phyloP scores from a whole-genome alignment of 768 basidiomycete genomes.

The Pholiota microspora region DNA sequence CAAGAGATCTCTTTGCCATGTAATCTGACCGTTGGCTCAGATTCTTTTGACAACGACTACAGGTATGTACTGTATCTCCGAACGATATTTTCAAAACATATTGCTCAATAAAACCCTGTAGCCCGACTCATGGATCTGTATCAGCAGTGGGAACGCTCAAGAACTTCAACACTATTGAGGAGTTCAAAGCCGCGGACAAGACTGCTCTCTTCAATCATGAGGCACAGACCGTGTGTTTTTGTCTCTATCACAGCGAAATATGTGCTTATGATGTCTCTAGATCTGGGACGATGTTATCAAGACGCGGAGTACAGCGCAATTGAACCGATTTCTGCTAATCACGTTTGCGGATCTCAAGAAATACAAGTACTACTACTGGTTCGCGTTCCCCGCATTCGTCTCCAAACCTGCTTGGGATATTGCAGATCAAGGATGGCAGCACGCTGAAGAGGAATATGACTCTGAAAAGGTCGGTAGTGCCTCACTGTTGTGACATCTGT shows the following conservation, averaged over 20 bases:
- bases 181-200: conserved; percentile 90
- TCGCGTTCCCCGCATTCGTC: conserved; percentile 91
- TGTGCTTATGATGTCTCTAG: conserved; percentile 29
- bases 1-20: conserved; percentile 71
- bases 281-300: conserved; percentile 66
- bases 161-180: conserved; percentile 97
- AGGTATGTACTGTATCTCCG: no score
- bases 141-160: conserved; percentile 67
- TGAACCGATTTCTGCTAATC: conserved; percentile 84
- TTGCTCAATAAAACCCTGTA: conserved; percentile 21
- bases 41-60: conserved; percentile 52
- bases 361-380: conserved; percentile 98
- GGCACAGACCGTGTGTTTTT: conserved; percentile 57
- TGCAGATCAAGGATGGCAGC: conserved; percentile 54
- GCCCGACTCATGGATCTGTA: conserved; percentile 48
- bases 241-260: background rate
- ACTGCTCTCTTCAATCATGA: conserved; percentile 76
- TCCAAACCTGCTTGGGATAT: conserved; percentile 92
- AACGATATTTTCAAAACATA: background rate
- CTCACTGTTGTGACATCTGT: background rate
- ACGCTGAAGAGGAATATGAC: conserved; percentile 44
- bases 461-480: conserved; percentile 34
- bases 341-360: conserved; percentile 98
- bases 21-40: conserved; percentile 60
- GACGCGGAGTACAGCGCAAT: conserved; percentile 48